Evolutionary conservation across 768 basidiomycete genomes (phyloP).

Genomic region (Leucocoprinus leucothites): DNA sequence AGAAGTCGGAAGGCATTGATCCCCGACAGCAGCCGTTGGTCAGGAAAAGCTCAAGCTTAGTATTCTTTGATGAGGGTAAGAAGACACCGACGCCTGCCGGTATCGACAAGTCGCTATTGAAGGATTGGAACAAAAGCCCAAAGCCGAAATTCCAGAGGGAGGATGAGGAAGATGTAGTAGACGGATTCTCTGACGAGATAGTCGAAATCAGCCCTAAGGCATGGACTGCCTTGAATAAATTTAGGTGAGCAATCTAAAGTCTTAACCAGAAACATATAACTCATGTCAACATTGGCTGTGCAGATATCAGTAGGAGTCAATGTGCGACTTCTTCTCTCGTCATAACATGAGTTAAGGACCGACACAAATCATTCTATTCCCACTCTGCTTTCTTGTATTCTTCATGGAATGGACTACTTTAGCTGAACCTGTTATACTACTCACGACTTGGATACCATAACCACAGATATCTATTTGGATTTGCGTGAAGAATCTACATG

Average conservation of each 20-base stretch:
- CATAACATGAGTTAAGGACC: too few species aligned
- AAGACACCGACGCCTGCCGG: background rate
- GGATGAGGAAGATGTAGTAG: background rate
- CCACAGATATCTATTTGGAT: too few species aligned
- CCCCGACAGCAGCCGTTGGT: background rate
- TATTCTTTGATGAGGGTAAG: background rate
- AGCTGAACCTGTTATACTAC: too few species aligned
- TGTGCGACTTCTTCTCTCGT: too few species aligned
- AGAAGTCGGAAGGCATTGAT: background rate
- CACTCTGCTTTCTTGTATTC: too few species aligned
- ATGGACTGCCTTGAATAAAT: conserved; percentile 16
- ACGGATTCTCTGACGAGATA: conserved; percentile 12
- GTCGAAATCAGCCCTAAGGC: conserved; percentile 10
- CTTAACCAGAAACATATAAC: background rate
- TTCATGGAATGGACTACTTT: too few species aligned
- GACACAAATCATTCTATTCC: too few species aligned
- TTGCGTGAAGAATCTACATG: too few species aligned
- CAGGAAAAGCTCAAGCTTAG: conserved; percentile 6
- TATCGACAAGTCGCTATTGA: background rate
- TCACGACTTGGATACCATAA: too few species aligned
- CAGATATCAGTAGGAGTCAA: too few species aligned
- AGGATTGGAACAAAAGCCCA: background rate
- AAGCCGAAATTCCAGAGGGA: background rate
- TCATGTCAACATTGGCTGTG: too few species aligned
- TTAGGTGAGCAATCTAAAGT: conserved; percentile 16